Evolutionary conservation across 805 yeast species (phyloP).

Genomic region (Saccharomycopsis sp.): DNA sequence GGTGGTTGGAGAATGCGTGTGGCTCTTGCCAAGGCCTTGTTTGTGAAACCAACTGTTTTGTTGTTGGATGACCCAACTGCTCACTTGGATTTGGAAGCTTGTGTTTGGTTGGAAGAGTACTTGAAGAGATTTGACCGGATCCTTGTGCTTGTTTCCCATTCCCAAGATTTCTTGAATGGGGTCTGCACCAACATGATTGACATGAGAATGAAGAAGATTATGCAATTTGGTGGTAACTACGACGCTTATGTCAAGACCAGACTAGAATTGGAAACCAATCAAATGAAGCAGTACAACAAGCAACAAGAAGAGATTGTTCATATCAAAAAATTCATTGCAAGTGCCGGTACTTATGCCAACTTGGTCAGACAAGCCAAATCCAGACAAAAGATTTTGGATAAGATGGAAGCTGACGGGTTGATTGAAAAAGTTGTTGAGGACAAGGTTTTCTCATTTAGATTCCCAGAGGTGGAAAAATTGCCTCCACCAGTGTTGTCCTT

Average conservation of each 20-base stretch:
- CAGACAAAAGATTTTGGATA: constrained; percentile 97
- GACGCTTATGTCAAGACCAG: constrained; percentile 95
- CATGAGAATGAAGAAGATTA: constrained; percentile 77
- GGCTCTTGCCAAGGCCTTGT: constrained; percentile 93
- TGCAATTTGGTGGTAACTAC: constrained; percentile 93
- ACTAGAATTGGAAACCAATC: constrained; percentile 87
- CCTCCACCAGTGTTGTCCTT: constrained; percentile 98
- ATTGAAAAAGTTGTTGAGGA: constrained; percentile 89
- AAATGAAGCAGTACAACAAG: constrained; percentile 93
- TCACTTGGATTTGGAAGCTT: constrained; percentile 97
- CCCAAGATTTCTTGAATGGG: constrained; percentile 98
- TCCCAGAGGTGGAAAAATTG: constrained; percentile 68
- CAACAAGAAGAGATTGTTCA: constrained; percentile 99
- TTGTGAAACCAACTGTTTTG: constrained; percentile 93
- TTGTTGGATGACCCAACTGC: constrained; percentile 98
- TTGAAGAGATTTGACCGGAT: constrained; percentile 90
- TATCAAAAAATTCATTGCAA: constrained; percentile 96
- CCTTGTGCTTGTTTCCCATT: constrained; percentile 90
- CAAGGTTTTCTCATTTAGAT: constrained; percentile 86
- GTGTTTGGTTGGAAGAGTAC: constrained; percentile 99
- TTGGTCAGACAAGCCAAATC: constrained; percentile 98
- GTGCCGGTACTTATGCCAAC: constrained; percentile 99
- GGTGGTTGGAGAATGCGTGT: constrained; percentile 99
- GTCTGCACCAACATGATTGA: constrained; percentile 97
- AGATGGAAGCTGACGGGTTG: constrained; percentile 99